Percentiles rank a stretch among this genome's conserved stretches.
Evolutionary conservation across 768 basidiomycete species (phyloP).

Genomic region (Xanthoconium stramineum): DNA sequence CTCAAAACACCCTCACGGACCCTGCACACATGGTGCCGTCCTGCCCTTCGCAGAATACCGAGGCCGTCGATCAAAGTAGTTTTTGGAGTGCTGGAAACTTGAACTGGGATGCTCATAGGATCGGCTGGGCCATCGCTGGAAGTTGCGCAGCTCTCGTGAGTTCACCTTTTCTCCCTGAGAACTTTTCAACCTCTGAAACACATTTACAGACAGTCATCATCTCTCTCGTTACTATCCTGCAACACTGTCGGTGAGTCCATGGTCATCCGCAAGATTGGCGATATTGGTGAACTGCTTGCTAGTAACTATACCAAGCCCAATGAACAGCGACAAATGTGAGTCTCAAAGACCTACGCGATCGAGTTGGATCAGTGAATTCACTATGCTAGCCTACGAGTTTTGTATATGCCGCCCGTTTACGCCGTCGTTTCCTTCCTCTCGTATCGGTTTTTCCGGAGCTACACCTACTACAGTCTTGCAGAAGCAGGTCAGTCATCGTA

Average conservation of each 20-base stretch:
- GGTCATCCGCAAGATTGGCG: background rate
- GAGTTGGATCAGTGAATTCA: background rate
- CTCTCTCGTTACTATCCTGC: constrained; percentile 49
- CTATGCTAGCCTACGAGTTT: constrained; percentile 57
- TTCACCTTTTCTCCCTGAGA: constrained; percentile 4
- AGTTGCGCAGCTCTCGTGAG: constrained; percentile 54
- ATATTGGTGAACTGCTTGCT: background rate
- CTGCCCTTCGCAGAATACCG: constrained; percentile 53
- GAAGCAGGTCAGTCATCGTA: constrained; percentile 44
- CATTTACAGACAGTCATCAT: constrained; percentile 55
- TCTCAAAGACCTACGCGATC: constrained; percentile 1
- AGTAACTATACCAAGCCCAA: constrained; percentile 69
- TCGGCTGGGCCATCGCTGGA: constrained; percentile 75
- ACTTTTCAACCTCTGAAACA: background rate
- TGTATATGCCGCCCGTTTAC: constrained; percentile 84
- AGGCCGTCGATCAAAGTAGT: constrained; percentile 50
- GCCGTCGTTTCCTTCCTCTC: constrained; percentile 83
- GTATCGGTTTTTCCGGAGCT: constrained; percentile 78
- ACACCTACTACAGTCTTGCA: constrained; percentile 59
- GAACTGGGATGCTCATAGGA: constrained; percentile 61
- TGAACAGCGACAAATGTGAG: constrained; percentile 81
- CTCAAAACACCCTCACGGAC: background rate
- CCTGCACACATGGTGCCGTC: constrained; percentile 19
- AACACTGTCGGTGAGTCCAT: constrained; percentile 59
- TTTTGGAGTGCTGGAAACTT: constrained; percentile 58